These are phyloP conservation scores for Scleromitrula shiraiana DNA, from an alignment of 2,329 filamentous ascomycete species.

Conservation along the genomic window DNA sequence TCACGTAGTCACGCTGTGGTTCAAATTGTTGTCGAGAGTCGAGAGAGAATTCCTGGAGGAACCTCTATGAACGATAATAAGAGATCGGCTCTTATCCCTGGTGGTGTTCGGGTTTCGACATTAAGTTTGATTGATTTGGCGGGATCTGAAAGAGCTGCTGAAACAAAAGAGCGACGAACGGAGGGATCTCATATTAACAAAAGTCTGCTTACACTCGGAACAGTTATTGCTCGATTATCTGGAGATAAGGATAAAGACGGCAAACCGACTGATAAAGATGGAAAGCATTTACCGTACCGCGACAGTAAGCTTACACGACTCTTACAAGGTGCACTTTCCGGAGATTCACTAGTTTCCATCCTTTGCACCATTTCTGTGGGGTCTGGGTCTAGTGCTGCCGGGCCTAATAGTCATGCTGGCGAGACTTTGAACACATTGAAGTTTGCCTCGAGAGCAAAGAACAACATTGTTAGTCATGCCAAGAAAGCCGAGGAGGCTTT, in stretches of 20 bases:
- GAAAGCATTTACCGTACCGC: constrained; percentile 88
- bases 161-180: constrained; percentile 85
- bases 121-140: constrained; percentile 93
- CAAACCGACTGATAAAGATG: constrained; percentile 68
- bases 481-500: constrained; percentile 85
- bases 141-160: constrained; percentile 91
- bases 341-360: constrained; percentile 92
- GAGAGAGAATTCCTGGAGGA: constrained; percentile 64
- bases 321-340: constrained; percentile 84
- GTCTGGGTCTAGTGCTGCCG: constrained; percentile 61
- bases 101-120: constrained; percentile 90
- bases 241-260: constrained; percentile 77
- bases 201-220: constrained; percentile 87
- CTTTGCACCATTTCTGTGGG: constrained; percentile 93
- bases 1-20: constrained; percentile 97
- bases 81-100: constrained; percentile 63
- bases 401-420: constrained; percentile 65
- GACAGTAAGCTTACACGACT: constrained; percentile 95
- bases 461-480: constrained; percentile 94
- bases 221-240: constrained; percentile 88
- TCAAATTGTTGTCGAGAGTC: constrained; percentile 95
- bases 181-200: constrained; percentile 99
- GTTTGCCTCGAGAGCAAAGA: constrained; percentile 93
- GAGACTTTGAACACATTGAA: constrained; percentile 96
- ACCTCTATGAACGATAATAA: constrained; percentile 47